Evolutionary conservation across 352 stramenopile genomes (phyloP), one percentile per base, ranked within the genome.

Genomic region (Phytophthora idaei): DNA sequence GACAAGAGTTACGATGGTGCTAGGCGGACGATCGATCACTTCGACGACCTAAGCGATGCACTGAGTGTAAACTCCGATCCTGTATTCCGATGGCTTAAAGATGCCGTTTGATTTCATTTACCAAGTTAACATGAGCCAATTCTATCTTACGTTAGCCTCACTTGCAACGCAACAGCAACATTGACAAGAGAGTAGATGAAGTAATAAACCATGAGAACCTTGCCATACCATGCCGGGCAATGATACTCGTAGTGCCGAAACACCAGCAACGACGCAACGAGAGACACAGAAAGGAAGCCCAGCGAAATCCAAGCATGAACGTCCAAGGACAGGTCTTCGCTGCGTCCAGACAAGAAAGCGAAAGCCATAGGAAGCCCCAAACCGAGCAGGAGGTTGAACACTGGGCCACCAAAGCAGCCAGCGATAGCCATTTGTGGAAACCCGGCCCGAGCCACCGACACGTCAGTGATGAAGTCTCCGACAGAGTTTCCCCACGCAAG

Each of bases 371-470:
- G 87, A 7, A 94, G 69, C 14, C 88, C 88, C 29, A 95, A 77
- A 0, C 88, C 88, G 25, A 95, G 72, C 28, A 95, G 69, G 31
- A 95, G 81, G 52, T 94, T 94, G 67, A 94, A 94, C 4, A 94
- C 88, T 7, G 82, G 88, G 1, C 88, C 88, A 49, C 86, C 88
- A 66, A 89, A 94, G 64, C 88, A 95, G 3, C 88, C 88, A 6
- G 86, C 86, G 48, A 95, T 92, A 37, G 88, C 88, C 88, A 95
- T 95, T 67, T 94, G 80, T 11, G 86, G 80, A 41, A 92, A 94
- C 0, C 88, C 88, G 15, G 81, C 81, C 8, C 85, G 85, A 46
- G 88, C 88, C 32, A 95, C 87, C 5, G 88, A 92, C 3, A 95
- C 82, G 66, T 95, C 85, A 5, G 86, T 93, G 61, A 92, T 90